Evolutionary conservation across 2,329 filamentous ascomycete species (phyloP).

Genomic region (Pseudogymnoascus sp.): DNA sequence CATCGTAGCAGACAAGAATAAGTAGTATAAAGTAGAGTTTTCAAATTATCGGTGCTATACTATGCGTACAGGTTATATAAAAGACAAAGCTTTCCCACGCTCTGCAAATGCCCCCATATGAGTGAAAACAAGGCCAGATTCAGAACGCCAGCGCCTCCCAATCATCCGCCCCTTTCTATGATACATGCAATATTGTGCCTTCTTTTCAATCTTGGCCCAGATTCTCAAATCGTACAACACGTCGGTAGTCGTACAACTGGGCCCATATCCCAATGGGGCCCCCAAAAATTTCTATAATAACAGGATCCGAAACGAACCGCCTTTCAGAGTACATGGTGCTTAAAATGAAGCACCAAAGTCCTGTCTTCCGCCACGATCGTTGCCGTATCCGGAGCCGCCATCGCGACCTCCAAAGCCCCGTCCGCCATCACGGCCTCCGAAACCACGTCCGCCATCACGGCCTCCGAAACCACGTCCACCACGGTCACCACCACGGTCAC

Average conservation of each 20-base stretch:
- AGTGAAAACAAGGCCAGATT: not conserved
- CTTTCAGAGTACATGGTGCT: not conserved
- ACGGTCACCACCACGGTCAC: constrained; percentile 13
- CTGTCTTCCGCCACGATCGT: not conserved
- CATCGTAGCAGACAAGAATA: not conserved
- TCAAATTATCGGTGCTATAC: constrained; percentile 6
- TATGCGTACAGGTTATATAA: constrained; percentile 3
- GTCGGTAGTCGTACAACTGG: constrained; percentile 6
- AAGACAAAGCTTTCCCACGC: constrained; percentile 2
- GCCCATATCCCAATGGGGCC: not conserved
- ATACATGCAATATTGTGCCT: not conserved
- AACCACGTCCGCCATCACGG: not conserved
- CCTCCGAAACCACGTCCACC: constrained; percentile 10
- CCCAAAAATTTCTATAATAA: not conserved
- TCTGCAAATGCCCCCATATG: constrained; percentile 3
- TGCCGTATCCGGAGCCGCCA: constrained; percentile 10
- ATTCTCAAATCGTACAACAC: not conserved
- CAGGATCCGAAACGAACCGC: not conserved
- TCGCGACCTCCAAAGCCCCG: constrained; percentile 11
- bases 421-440: not conserved
- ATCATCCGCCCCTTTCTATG: not conserved
- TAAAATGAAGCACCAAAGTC: not conserved
- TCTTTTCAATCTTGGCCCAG: not conserved
- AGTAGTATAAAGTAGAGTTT: constrained; percentile 7
- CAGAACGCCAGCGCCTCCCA: constrained; percentile 7